Evolutionary conservation across 2,329 filamentous ascomycete species (phyloP), one percentile per base, ranked within the genome.

Genomic region (Neonectria faginata): DNA sequence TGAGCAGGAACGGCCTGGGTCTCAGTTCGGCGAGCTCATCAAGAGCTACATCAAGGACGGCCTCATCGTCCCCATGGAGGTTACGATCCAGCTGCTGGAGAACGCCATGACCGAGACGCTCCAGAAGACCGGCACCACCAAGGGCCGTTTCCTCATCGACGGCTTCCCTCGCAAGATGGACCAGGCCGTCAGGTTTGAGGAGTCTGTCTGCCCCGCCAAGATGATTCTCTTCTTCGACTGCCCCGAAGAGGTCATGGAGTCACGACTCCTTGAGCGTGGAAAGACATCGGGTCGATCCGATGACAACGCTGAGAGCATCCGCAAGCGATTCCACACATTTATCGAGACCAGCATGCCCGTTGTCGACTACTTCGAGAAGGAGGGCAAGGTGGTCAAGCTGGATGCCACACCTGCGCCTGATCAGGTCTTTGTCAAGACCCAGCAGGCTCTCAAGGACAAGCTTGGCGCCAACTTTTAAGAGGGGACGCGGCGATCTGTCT

Each of bases 261-360:
- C 86, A 75, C 87, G 95, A 31, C 83, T 99, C 70, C 81, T 98
- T 70, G 91, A 97, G 83, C 88, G 95, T 55, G 96, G 95, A 67
- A 92, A 97, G 89, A 98, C 95, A 16, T 94, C 91, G 76, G 96
- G 96, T 45, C 87, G 96, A 69, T 84, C 91, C 55, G 96, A 99
- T 80, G 96, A 99, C 82, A 99, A 99, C 78, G 91, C 89, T 60
- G 96, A 97, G 81, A 94, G 90, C 75, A 99, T 98, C 79, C 91
- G 92, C 83, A 99, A 99, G 90, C 88, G 96, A 62, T 99, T 99
- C 86, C 90, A 89, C 77, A 94, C 91, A 4, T 99, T 98, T 77
- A 84, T 97, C 73, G 94, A 98, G 81, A 97, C 94, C 2, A 97
- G 93, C 82, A 97, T 98, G 95, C 96, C 96, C 27, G 96, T 98